These are phyloP conservation scores for Passiflora organensis DNA, from an alignment of 345 rosid species.

Conservation along the genomic window DNA sequence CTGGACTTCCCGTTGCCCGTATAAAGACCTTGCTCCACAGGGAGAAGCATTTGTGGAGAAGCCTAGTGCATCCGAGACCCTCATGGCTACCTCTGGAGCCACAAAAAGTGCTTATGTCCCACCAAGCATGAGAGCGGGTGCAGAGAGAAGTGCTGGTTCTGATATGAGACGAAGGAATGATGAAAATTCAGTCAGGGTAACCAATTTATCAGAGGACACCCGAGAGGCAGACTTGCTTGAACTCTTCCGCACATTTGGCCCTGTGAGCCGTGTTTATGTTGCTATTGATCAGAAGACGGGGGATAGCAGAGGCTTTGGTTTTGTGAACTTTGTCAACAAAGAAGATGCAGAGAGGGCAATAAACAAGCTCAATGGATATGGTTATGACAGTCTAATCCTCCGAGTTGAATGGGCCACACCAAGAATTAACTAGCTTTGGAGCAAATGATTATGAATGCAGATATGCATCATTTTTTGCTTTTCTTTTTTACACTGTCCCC, in stretches of 20 bases:
- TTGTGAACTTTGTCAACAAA: constrained; percentile 75
- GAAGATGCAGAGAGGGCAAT: constrained; percentile 89
- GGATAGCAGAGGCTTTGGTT: constrained; percentile 86
- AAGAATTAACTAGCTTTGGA: constrained; percentile 48
- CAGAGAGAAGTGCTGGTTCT: constrained; percentile 55
- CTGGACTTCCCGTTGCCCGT: constrained; percentile 88
- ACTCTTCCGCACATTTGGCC: constrained; percentile 78
- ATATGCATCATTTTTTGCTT: neutral
- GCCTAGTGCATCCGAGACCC: constrained; percentile 48
- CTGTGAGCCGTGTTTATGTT: constrained; percentile 75
- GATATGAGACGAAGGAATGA: constrained; percentile 92
- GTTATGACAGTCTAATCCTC: constrained; percentile 89
- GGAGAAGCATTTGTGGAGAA: constrained; percentile 51
- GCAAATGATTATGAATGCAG: neutral
- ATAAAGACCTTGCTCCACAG: constrained; percentile 73
- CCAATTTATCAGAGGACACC: constrained; percentile 85
- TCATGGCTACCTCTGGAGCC: constrained; percentile 33
- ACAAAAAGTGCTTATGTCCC: constrained; percentile 68
- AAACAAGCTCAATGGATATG: constrained; percentile 84
- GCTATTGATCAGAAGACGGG: constrained; percentile 89
- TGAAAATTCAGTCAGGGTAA: constrained; percentile 84
- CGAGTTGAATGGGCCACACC: constrained; percentile 93
- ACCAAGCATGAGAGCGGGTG: constrained; percentile 71
- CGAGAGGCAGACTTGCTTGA: constrained; percentile 74
- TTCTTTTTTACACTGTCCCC: neutral